Evolutionary conservation across 1,284 basidiomycete species (phyloP).

Genomic region (Rhodotorula sp.): DNA sequence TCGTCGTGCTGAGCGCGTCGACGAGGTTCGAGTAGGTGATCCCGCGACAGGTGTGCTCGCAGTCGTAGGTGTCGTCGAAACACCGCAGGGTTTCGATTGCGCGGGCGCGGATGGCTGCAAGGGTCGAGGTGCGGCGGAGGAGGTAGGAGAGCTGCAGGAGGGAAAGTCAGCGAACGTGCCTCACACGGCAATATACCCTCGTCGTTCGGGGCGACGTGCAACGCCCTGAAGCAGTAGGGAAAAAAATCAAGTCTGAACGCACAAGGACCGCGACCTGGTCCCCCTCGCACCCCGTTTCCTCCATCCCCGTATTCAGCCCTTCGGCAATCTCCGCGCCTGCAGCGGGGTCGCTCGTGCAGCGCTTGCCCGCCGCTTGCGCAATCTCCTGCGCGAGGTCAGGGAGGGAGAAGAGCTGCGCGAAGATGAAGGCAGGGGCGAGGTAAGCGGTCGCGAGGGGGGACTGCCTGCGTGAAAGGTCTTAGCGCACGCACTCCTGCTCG

Average conservation of each 20-base stretch:
- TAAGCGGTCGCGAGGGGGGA: not conserved
- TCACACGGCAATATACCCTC: no score
- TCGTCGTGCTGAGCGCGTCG: not conserved
- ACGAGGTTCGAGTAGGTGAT: not conserved
- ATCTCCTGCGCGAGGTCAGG: not conserved
- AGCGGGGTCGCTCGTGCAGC: no score
- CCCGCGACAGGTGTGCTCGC: constrained; percentile 7
- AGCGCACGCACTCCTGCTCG: no score
- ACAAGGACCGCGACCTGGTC: not conserved
- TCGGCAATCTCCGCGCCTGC: not conserved
- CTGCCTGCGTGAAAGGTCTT: not conserved
- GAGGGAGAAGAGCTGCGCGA: constrained; percentile 6
- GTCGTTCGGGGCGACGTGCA: no score
- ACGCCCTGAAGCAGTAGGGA: no score
- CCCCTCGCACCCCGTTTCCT: not conserved
- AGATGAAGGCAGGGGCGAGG: constrained; percentile 17
- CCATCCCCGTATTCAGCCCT: not conserved
- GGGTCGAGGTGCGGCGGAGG: not conserved
- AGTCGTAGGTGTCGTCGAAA: constrained; percentile 10
- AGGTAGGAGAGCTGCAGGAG: not conserved
- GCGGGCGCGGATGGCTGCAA: not conserved
- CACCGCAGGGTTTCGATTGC: not conserved
- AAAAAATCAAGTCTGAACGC: not conserved
- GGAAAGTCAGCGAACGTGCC: no score
- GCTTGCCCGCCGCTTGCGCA: not conserved